Evolutionary conservation across 495 filamentous ascomycete species (phyloP), one percentile per base, ranked within the genome.

Genomic region (Coniosporium apollinis): DNA sequence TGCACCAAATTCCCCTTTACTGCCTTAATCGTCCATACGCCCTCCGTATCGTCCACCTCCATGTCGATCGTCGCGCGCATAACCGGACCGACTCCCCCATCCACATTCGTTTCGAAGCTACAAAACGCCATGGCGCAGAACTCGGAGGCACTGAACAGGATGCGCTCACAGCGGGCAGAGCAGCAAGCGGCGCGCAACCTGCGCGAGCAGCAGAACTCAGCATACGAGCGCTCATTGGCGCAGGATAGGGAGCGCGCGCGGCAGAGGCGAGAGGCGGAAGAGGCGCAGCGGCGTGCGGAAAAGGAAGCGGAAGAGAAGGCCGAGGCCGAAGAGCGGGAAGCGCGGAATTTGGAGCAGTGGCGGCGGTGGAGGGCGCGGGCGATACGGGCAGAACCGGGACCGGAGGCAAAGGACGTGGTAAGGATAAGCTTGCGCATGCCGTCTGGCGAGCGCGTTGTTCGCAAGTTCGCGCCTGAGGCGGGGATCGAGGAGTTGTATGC

Each of bases 1-100:
- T 83, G 77, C 53, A 87, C 78, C 45, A 89, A 89, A 48, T 94
- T 84, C 49, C 89, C 89, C 3, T 94, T 86, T 51, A 75, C 79
- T 0, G 82, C 75, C 20, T 60, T 94, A 0, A 72, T 93, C 18
- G 79, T 76, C 19, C 79, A 93, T 37, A 92, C 84, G 0, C 82
- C 87, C 0, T 65, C 72, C 41, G 73, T 81, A 9, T 80, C 78
- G 3, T 77, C 76, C 38, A 79, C 77, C 0, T 69, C 79, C 13
- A 97, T 97, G 86, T 81, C 80, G 11, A 75, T 84, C 14, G 65
- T 94, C 33, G 69, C 76, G 38, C 74, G 84, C 14, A 63, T 87
- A 4, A 62, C 66, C 0, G 86, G 89, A 0, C 70, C 74, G 8
- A 70, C 74, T 19, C 58, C 77, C 0, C 58, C 82, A 0, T 51